Conservation (phyloP, 2,329 filamentous ascomycete genomes). For the Phoma sp. region DNA sequence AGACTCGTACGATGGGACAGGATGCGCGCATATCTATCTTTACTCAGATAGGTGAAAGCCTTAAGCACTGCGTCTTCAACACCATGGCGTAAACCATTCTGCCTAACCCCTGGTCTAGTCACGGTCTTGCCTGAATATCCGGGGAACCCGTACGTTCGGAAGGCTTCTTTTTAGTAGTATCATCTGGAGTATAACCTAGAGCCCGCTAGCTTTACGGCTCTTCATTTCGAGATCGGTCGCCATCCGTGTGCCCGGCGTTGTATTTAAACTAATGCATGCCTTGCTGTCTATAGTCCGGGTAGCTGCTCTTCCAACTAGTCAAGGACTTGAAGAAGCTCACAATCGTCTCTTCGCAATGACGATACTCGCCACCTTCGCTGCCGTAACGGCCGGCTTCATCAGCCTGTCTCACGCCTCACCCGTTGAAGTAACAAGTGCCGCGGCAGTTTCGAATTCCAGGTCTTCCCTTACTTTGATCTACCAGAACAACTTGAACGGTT, state of each 20-base stretch:
- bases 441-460: conserved; percentile 35
- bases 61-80: background rate
- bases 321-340: background rate
- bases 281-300: conserved; percentile 9
- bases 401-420: conserved; percentile 30
- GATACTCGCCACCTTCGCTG: conserved; percentile 31
- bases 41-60: too few relatives aligned
- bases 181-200: conserved; percentile 24
- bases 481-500: conserved; percentile 63
- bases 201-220: conserved; percentile 25
- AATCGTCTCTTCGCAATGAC: conserved; percentile 22
- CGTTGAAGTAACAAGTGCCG: conserved; percentile 22
- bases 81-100: conserved; percentile 20
- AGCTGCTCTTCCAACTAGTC: conserved; percentile 1
- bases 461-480: conserved; percentile 61
- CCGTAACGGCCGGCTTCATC: conserved; percentile 26
- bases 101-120: conserved; percentile 35
- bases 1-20: background rate
- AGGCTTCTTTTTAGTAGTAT: conserved; percentile 38
- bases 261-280: conserved; percentile 22
- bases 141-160: conserved; percentile 29
- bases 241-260: conserved; percentile 38
- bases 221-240: conserved; percentile 18
- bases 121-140: conserved; percentile 35
- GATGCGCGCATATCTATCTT: background rate